Conservation (phyloP, 306 rosid genomes). For the Medicago ruthenica region DNA sequence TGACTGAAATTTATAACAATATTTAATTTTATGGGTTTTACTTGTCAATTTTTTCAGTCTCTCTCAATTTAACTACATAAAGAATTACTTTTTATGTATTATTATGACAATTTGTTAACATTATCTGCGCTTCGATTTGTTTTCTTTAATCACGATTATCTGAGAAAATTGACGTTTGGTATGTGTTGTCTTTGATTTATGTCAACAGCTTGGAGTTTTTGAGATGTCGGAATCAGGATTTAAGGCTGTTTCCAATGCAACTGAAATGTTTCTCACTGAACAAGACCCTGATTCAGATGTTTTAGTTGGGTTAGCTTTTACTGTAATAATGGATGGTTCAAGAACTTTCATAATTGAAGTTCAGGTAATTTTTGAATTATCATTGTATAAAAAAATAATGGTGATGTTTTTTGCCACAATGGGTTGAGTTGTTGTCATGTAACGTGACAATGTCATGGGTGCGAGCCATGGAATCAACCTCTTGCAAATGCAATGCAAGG, state of each 20-base stretch:
- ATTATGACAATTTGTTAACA: conserved; percentile 27
- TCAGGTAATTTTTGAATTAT: conserved; percentile 63
- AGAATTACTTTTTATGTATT: conserved; percentile 12
- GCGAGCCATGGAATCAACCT: conserved; percentile 10
- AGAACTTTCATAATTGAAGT: conserved; percentile 87
- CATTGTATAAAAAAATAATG: conserved; percentile 8
- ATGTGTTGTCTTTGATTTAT: conserved; percentile 36
- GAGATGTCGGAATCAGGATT: conserved; percentile 86
- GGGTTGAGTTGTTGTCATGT: conserved; percentile 10
- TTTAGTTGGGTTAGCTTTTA: conserved; percentile 84
- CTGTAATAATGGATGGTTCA: conserved; percentile 93
- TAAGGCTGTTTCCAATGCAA: conserved; percentile 72
- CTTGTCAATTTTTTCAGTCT: background rate
- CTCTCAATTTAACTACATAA: background rate
- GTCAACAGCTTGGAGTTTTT: conserved; percentile 88
- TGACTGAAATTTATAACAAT: conserved; percentile 13
- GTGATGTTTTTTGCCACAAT: background rate
- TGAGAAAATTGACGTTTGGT: conserved; percentile 28
- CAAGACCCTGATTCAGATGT: conserved; percentile 68
- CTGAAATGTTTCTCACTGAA: conserved; percentile 80
- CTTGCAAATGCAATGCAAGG: conserved; percentile 13
- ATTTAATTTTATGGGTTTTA: conserved; percentile 24
- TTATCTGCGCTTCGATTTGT: conserved; percentile 6
- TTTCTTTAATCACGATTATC: conserved; percentile 30
- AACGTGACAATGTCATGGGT: background rate